These are phyloP conservation scores for Ceratocystis albifundus DNA, from an alignment of 2,329 filamentous ascomycete species.

Conservation along the genomic window DNA sequence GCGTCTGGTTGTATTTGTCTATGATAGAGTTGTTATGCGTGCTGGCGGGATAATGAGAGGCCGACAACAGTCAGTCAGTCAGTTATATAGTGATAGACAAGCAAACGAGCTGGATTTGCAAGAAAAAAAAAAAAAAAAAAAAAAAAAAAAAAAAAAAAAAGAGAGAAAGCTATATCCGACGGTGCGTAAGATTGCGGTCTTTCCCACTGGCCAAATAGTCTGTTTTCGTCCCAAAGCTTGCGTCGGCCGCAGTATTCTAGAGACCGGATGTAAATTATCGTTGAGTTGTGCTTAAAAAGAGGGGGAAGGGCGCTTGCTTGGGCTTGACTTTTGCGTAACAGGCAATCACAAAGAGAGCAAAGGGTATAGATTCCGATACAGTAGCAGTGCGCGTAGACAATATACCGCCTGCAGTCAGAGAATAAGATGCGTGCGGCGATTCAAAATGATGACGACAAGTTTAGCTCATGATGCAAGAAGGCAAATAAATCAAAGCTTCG, in stretches of 20 bases:
- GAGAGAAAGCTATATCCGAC: too few species aligned
- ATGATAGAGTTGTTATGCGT: too few species aligned
- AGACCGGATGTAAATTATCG: not conserved
- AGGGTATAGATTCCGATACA: not conserved
- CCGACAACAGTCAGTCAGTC: too few species aligned
- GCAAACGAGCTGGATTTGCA: too few species aligned
- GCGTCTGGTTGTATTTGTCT: not conserved
- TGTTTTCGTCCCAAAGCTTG: not conserved
- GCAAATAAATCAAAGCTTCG: not conserved
- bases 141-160: too few species aligned
- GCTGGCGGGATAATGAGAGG: too few species aligned
- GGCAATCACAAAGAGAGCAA: not conserved
- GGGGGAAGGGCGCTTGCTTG: constrained; percentile 6
- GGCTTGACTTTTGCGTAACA: not conserved
- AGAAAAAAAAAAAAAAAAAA: too few species aligned
- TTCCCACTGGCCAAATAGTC: not conserved
- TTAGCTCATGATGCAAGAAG: constrained; percentile 1
- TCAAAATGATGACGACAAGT: not conserved
- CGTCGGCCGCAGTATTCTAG: not conserved
- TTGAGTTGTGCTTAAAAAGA: not conserved
- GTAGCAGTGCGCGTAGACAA: not conserved
- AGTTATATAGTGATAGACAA: too few species aligned
- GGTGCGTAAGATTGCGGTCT: too few species aligned
- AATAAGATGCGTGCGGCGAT: not conserved
- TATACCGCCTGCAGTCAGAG: not conserved